Conservation (phyloP, 768 basidiomycete species). For the Lepiota brunneoincarnata region DNA sequence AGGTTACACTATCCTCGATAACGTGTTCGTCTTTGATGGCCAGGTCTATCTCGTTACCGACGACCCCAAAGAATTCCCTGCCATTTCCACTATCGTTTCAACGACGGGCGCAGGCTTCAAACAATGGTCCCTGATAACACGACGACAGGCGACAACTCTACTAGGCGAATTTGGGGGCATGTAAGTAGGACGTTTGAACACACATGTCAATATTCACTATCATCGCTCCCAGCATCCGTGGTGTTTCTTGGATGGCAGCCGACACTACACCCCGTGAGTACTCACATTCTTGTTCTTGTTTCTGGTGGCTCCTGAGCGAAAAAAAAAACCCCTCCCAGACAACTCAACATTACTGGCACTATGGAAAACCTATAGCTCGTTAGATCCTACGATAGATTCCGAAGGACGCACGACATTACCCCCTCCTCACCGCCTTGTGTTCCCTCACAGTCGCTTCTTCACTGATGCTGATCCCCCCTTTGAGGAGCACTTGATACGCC, state of each 20-base stretch:
- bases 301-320: conserved; percentile 12
- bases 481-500: conserved; percentile 32
- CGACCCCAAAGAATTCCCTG: conserved; percentile 57
- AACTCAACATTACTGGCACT: conserved; percentile 75
- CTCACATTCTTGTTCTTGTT: conserved; percentile 4
- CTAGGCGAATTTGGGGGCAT: conserved; percentile 54
- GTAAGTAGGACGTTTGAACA: conserved; percentile 29
- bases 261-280: conserved; percentile 48
- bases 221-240: conserved; percentile 47
- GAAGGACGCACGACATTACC: conserved; percentile 51
- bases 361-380: conserved; percentile 71
- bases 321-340: conserved; percentile 33
- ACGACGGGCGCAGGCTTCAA: conserved; percentile 33
- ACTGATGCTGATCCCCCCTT: conserved; percentile 39
- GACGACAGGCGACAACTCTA: conserved; percentile 40
- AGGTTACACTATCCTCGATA: conserved; percentile 87
- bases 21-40: conserved; percentile 71
- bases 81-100: conserved; percentile 47
- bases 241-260: conserved; percentile 65
- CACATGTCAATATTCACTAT: not conserved
- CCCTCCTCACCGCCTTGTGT: conserved; percentile 71
- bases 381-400: conserved; percentile 43
- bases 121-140: conserved; percentile 62
- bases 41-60: conserved; percentile 76
- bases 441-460: conserved; percentile 67